Percentiles rank a stretch among this genome's conserved stretches.
These are phyloP conservation scores for Paecilomyces niveus DNA, from an alignment of 2,329 filamentous ascomycete species.

Conservation along the genomic window DNA sequence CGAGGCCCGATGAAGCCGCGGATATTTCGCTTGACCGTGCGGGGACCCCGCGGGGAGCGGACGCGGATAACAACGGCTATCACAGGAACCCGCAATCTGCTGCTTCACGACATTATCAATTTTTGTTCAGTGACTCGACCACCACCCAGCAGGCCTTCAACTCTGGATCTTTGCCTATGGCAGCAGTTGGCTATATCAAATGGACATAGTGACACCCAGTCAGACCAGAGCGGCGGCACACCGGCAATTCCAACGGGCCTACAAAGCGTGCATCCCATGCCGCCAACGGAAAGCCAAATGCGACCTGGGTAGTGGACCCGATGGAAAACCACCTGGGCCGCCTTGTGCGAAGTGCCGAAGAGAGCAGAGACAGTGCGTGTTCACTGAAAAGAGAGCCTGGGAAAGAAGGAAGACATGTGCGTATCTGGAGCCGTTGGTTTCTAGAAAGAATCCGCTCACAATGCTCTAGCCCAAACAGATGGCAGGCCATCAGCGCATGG, in stretches of 20 bases:
- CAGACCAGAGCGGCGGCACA: background rate
- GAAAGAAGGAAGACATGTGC: conserved; percentile 29
- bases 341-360: conserved; percentile 45
- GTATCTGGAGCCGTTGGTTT: conserved; percentile 1
- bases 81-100: background rate
- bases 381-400: conserved; percentile 37
- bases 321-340: conserved; percentile 30
- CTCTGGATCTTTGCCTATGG: background rate
- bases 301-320: conserved; percentile 36
- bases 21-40: background rate
- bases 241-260: conserved; percentile 37
- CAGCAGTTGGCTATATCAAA: background rate
- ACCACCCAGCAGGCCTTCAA: background rate
- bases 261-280: conserved; percentile 49
- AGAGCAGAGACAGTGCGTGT: conserved; percentile 45
- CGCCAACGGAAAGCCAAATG: conserved; percentile 48
- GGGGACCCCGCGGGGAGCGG: background rate
- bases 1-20: too few species aligned
- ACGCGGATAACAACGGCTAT: background rate
- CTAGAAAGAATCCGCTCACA: background rate
- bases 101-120: background rate
- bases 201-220: background rate
- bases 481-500: background rate
- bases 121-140: background rate
- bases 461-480: background rate